A percentile compares a stretch with the other conserved stretches of the same genome.
Evolutionary conservation across 441 rosid species (phyloP).

Genomic region (Mallotus japonicus): DNA sequence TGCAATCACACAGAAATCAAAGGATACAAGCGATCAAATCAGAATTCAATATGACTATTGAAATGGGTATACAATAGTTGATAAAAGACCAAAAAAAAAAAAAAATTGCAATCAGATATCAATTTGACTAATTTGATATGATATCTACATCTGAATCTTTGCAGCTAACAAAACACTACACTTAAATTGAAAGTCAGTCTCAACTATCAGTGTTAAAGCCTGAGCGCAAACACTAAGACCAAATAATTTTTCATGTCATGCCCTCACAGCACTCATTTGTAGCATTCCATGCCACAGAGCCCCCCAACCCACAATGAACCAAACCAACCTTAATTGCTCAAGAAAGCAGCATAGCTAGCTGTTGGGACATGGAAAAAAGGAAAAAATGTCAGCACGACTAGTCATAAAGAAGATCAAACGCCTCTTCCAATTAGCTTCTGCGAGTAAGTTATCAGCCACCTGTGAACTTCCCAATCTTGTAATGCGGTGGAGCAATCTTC

Average conservation of each 20-base stretch:
- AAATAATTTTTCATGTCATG: background rate
- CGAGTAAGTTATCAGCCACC: slow-evolving; percentile 1
- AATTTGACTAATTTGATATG: slow-evolving; percentile 7
- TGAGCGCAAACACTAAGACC: slow-evolving; percentile 2
- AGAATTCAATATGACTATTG: background rate
- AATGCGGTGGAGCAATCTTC: slow-evolving; percentile 12
- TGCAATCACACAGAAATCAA: background rate
- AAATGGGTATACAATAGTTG: background rate
- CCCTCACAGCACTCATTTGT: background rate
- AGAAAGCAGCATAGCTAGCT: background rate
- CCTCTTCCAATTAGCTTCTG: slow-evolving; percentile 21
- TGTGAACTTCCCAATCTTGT: background rate
- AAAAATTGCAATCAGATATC: slow-evolving; percentile 14
- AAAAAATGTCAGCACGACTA: slow-evolving; percentile 23
- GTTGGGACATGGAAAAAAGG: background rate
- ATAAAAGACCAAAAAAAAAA: background rate
- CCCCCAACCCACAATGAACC: background rate
- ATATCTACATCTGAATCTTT: background rate
- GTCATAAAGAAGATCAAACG: slow-evolving; percentile 17
- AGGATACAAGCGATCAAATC: background rate
- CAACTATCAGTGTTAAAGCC: slow-evolving; percentile 17
- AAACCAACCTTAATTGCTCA: background rate
- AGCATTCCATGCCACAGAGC: background rate
- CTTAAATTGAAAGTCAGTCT: background rate
- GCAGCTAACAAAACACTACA: slow-evolving; percentile 1